Percentiles rank a stretch among this genome's conserved stretches.
phyloP scores from a whole-genome alignment of 257 asterid genomes.

The Eucommia ulmoides region DNA sequence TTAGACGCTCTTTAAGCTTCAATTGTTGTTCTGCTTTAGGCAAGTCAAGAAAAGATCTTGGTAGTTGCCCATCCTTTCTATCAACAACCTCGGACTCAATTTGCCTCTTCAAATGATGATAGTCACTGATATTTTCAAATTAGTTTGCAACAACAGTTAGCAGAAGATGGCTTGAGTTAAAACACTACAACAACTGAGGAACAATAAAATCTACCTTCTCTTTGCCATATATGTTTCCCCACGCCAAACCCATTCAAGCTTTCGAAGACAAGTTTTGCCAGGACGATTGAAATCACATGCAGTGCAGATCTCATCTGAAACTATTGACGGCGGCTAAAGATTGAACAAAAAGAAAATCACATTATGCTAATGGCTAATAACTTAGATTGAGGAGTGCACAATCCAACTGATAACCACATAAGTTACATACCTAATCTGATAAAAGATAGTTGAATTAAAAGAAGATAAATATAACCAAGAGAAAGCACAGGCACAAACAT shows the following conservation, averaged over 20 bases:
- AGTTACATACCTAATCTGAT: no score
- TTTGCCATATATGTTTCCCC: conserved; percentile 95
- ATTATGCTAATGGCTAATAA: background rate
- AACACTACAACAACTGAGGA: conserved; percentile 10
- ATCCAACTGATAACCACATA: no score
- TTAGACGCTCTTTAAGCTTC: conserved; percentile 84
- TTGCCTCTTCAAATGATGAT: conserved; percentile 89
- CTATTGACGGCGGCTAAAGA: conserved; percentile 89
- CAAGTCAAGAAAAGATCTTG: conserved; percentile 74
- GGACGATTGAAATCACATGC: conserved; percentile 99
- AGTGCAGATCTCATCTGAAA: conserved; percentile 92
- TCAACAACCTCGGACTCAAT: conserved; percentile 85
- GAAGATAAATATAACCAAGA: no score
- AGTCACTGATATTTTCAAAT: conserved; percentile 50
- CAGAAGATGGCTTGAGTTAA: conserved; percentile 10
- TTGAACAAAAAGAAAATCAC: conserved; percentile 18
- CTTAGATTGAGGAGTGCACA: no score
- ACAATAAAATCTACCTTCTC: conserved; percentile 54
- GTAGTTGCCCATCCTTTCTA: conserved; percentile 38
- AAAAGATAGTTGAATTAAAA: no score
- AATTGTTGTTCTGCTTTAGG: conserved; percentile 86
- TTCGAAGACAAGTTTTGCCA: conserved; percentile 91
- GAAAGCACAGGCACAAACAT: no score
- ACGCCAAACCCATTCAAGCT: conserved; percentile 99
- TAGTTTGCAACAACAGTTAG: conserved; percentile 7